Base-by-base conservation (phyloP, 176 grass and related monocot species). In the Ensete glaucum region DNA sequence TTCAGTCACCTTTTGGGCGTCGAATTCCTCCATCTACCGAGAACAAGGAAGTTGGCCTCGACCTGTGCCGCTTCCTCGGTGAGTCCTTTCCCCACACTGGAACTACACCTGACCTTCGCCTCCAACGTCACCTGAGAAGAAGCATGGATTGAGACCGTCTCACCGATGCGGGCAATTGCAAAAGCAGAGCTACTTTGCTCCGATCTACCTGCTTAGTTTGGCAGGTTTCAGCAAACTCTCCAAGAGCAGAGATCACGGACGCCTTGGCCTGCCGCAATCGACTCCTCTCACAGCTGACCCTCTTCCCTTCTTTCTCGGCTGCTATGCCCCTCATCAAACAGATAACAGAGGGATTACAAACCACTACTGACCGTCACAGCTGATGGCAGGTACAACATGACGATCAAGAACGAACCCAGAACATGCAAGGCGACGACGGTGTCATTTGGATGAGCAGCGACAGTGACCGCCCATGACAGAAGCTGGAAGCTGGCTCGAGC, bases 241-340 rank as follows among this genome's bases (percentile, higher is more conserved):
- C 95, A 13, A 99, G 90, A 82, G 88, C 80, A 62, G 92, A 82
- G 80, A 99, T 99, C 16, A 99, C 88, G 72, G 89, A 99, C 0
- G 82, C 78, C 74, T 91, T 99, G 19, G 88, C 95, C 71, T 89
- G 92, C 22, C 85, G 90, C 78, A 99, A 78, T 80, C 81, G 70
- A 54, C 50, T 82, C 74, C 56, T 93, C 79, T 87, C 84, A 11
- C 60, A 86, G 11, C n/a, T 62, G 16, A 78, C 7, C 22, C 58
- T 82, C 22, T 67, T 86, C 43, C 74, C 64, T 83, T 79, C 80
- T 53, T 75, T 87, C 29, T 60, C 73, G 10, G 79, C 85, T 76
- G 71, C 23, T 72, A n/a, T 17, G 64, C 25, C 43, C 54, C 25
- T 53, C 54, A 23, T 54, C 55, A 48, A 77, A n/a, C 49, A 19